Conservation (phyloP, 148 eudicot genomes). For the Talinum fruticosum region DNA sequence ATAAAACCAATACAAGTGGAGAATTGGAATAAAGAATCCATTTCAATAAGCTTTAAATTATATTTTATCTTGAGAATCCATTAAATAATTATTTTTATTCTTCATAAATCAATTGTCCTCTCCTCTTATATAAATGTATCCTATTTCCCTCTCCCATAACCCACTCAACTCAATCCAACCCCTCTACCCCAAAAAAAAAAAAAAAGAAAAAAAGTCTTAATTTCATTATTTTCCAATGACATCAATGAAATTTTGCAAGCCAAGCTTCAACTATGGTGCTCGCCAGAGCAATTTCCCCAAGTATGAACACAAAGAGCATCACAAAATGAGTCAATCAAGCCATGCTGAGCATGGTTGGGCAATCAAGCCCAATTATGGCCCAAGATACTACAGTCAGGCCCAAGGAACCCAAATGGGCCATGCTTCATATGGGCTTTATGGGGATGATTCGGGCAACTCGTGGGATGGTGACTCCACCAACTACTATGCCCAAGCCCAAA, state of each 20-base stretch:
- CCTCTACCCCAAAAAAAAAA: background rate
- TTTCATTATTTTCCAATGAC: background rate
- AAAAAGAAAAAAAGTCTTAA: background rate
- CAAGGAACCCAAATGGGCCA: slow-evolving; percentile 10
- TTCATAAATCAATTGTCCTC: background rate
- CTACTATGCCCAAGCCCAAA: slow-evolving; percentile 25
- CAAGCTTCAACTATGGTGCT: slow-evolving; percentile 17
- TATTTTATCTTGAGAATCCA: no score
- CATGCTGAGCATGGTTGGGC: slow-evolving; percentile 11
- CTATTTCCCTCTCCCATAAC: slow-evolving; percentile 2
- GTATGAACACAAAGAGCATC: slow-evolving; percentile 26
- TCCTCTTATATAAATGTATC: slow-evolving; percentile 1
- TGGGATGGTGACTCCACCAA: slow-evolving; percentile 2
- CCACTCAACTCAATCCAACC: background rate
- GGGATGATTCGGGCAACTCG: background rate
- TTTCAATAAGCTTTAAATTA: no score
- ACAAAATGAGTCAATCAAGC: slow-evolving; percentile 19
- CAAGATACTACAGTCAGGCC: slow-evolving; percentile 8
- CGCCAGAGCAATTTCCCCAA: slow-evolving; percentile 15
- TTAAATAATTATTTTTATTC: background rate
- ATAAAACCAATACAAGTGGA: slow-evolving; percentile 14
- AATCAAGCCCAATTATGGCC: background rate
- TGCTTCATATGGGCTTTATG: background rate
- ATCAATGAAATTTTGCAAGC: slow-evolving; percentile 27
- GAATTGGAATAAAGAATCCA: slow-evolving; percentile 17